phyloP scores from a whole-genome alignment of 2,329 filamentous ascomycete species.

The Diaporthe ampelina region DNA sequence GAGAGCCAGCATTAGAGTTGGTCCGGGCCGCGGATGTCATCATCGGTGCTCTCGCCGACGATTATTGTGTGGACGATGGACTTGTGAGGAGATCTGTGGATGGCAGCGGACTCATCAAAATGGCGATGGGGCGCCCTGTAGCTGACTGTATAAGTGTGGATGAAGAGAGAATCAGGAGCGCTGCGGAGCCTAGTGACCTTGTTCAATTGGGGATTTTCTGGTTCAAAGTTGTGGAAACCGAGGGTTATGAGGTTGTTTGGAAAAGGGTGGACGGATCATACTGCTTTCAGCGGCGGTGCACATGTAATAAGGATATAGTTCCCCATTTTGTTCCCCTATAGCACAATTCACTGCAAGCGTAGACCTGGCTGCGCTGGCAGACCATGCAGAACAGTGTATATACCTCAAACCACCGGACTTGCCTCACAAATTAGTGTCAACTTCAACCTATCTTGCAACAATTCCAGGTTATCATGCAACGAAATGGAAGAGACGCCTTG shows the following conservation, averaged over 20 bases:
- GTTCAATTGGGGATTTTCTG: slow-evolving; percentile 19
- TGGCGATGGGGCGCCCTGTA: not conserved
- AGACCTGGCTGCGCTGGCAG: no score
- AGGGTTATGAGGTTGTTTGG: slow-evolving; percentile 13
- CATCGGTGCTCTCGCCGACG: slow-evolving; percentile 19
- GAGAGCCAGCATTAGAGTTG: not conserved
- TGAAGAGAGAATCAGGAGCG: not conserved
- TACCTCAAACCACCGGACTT: no score
- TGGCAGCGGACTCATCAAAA: not conserved
- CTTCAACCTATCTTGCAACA: no score
- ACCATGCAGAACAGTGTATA: no score
- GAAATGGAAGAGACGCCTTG: no score
- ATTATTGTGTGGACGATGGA: slow-evolving; percentile 1
- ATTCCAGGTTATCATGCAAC: no score
- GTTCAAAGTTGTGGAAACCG: slow-evolving; percentile 16
- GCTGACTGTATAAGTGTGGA: not conserved
- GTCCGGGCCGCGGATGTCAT: slow-evolving; percentile 15
- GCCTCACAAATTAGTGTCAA: no score
- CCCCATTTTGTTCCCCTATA: not conserved
- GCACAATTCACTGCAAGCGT: not conserved
- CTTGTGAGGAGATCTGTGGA: not conserved
- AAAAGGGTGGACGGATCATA: not conserved
- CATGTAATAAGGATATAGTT: not conserved
- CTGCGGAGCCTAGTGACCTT: not conserved
- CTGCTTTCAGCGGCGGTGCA: not conserved